Conservation (phyloP, 2,329 filamentous ascomycete genomes). For the Thielaviopsis ethacetica region DNA sequence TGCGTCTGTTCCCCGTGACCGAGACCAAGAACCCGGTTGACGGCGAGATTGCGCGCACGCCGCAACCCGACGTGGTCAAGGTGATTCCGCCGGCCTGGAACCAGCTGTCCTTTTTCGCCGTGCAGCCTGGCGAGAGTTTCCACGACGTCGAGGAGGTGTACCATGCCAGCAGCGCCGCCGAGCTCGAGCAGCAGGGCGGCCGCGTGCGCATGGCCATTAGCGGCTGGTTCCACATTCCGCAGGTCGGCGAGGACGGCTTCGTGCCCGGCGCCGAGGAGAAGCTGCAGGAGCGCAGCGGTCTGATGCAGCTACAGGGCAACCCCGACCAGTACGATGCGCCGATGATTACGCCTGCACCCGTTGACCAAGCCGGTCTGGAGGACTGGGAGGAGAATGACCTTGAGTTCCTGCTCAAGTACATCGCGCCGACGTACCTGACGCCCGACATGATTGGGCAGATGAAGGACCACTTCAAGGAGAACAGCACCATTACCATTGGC, state of each 20-base stretch:
- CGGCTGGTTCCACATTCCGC: constrained; percentile 97
- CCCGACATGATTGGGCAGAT: constrained; percentile 81
- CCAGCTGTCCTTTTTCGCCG: constrained; percentile 93
- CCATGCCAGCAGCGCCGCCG: constrained; percentile 41
- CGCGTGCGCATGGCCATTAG: constrained; percentile 93
- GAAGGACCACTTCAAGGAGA: constrained; percentile 60
- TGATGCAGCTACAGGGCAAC: constrained; percentile 85
- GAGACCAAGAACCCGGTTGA: constrained; percentile 44
- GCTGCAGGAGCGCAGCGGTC: constrained; percentile 73
- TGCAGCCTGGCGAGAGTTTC: constrained; percentile 96
- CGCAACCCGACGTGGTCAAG: constrained; percentile 60
- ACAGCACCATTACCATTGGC: constrained; percentile 69
- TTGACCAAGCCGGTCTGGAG: constrained; percentile 28
- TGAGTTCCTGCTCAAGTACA: constrained; percentile 78
- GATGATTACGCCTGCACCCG: constrained; percentile 38
- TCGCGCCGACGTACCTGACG: constrained; percentile 78
- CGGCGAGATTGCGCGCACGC: constrained; percentile 63
- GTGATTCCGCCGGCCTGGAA: constrained; percentile 92
- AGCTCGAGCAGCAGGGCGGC: constrained; percentile 51
- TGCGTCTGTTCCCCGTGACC: constrained; percentile 67
- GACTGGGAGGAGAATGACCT: constrained; percentile 63
- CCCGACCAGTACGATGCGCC: constrained; percentile 80
- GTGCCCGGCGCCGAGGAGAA: constrained; percentile 77
- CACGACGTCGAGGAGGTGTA: constrained; percentile 99
- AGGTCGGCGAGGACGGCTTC: constrained; percentile 83